Base-by-base conservation (phyloP, 2,329 filamentous ascomycete genomes). In the Paramyrothecium roridum region DNA sequence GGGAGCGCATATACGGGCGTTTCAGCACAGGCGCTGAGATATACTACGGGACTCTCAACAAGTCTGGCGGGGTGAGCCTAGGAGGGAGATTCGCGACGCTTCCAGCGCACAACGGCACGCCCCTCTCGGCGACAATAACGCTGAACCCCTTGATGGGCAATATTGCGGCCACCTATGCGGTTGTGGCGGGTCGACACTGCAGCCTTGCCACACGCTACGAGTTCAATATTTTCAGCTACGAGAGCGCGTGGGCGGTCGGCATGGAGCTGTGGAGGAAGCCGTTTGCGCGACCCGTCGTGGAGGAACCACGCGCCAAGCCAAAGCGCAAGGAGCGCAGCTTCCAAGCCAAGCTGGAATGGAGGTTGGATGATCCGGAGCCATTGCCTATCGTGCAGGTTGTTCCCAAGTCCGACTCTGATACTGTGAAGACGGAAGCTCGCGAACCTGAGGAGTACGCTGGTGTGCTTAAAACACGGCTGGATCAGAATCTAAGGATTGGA, bases 221-320 rank as follows among this genome's bases (percentile, higher is more conserved):
- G 67, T 99, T 99, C 75, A 99, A 99, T 67, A 89, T 97, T 51
- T 98, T 97, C 74, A 96, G 91, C 69, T 99, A 97, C 76, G 95
- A 99, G 76, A 96, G 91, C 68, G 90, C 95, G 56, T 88, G 96
- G 79, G 88, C 92, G 23, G 83, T 98, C 22, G 95, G 95, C 16
- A 90, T 91, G 76, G 95, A 99, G 75, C 78, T 98, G 47, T 99
- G 95, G 93, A 86, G 90, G 66, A 88, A 85, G 64, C 78, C 78
- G 20, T 70, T 74, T 17, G 55, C 63, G 58, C 72, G 76, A 19
- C 73, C 46, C 68, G 71, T 63, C 22, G 63, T 75, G 7, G 72
- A 73, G 7, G 68, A 68, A 1, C 52, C 52, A 17, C 52, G 48
- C 17, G 45, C 22, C 12, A 55, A 61, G 52, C 56, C 43, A 3